A percentile compares a stretch with the other conserved stretches of the same genome.
Evolutionary conservation across 2,329 filamentous ascomycete species (phyloP).

Genomic region (Aspergillus luchuensis): DNA sequence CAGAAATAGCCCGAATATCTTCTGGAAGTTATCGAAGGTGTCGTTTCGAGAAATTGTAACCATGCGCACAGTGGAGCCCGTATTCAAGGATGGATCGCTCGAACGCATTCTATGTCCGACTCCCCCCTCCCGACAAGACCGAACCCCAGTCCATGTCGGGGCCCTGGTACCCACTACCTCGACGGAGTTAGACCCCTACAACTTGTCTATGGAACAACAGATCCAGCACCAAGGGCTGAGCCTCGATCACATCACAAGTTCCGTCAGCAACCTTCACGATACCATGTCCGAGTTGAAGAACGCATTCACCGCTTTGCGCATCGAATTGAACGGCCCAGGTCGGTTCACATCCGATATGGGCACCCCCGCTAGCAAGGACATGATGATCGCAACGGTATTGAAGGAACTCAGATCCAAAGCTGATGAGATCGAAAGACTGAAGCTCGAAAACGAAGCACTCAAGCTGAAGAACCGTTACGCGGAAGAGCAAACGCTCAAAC

Average conservation of each 20-base stretch:
- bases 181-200: constrained; percentile 20
- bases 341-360: constrained; percentile 26
- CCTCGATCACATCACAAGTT: constrained; percentile 42
- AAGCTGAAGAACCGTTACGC: constrained; percentile 39
- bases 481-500: constrained; percentile 31
- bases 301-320: constrained; percentile 41
- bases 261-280: constrained; percentile 42
- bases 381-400: constrained; percentile 42
- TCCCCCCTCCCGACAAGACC: constrained; percentile 25
- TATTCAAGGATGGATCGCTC: constrained; percentile 37
- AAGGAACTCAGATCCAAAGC: constrained; percentile 43
- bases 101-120: constrained; percentile 31
- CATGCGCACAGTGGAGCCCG: constrained; percentile 41
- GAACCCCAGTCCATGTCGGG: constrained; percentile 21
- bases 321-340: constrained; percentile 38
- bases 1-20: constrained; percentile 36
- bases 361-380: constrained; percentile 25
- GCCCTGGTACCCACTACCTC: constrained; percentile 28
- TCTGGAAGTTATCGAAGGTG: constrained; percentile 44
- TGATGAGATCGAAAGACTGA: constrained; percentile 43
- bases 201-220: constrained; percentile 34
- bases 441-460: constrained; percentile 41
- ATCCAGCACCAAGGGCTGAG: constrained; percentile 41
- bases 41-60: constrained; percentile 44
- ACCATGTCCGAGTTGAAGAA: constrained; percentile 44